Evolutionary conservation across 2,329 filamentous ascomycete species (phyloP).

Genomic region (Hirsutella thompsonii): DNA sequence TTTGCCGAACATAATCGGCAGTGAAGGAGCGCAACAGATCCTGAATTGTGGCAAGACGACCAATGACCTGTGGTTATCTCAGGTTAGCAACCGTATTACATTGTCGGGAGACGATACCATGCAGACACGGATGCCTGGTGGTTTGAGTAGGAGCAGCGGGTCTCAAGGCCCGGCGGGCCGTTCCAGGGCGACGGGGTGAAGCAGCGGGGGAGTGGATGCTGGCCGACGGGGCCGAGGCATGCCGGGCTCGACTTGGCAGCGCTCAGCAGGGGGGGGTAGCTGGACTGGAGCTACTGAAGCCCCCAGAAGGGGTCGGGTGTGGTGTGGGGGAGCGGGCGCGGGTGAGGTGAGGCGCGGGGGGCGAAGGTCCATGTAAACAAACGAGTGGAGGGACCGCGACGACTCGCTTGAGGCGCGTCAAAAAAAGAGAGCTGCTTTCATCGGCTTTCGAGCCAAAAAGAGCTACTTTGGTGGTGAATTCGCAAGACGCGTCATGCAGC

Average conservation of each 20-base stretch:
- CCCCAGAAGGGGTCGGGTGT: background rate
- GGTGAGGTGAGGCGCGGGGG: slow-evolving; percentile 7
- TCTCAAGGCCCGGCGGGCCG: background rate
- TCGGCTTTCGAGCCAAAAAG: too few species aligned
- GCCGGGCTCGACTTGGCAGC: too few species aligned
- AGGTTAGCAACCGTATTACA: too few species aligned
- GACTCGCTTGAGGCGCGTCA: background rate
- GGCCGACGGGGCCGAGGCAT: too few species aligned
- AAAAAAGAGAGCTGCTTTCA: background rate
- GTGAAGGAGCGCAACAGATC: slow-evolving; percentile 69
- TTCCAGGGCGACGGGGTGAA: background rate
- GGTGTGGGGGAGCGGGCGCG: background rate
- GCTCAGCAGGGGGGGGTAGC: background rate
- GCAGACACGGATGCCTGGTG: too few species aligned
- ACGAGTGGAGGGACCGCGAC: slow-evolving; percentile 1
- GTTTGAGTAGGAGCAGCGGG: too few species aligned
- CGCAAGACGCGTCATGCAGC: background rate
- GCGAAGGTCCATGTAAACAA: slow-evolving; percentile 11
- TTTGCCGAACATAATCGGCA: slow-evolving; percentile 77
- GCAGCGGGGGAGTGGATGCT: background rate
- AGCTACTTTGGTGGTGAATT: background rate
- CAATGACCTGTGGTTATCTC: slow-evolving; percentile 34
- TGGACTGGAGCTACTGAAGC: background rate
- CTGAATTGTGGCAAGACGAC: slow-evolving; percentile 64
- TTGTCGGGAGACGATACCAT: too few species aligned